These are phyloP conservation scores for Phytophthora constricta DNA, from an alignment of 352 stramenopile species.

Conservation along the genomic window DNA sequence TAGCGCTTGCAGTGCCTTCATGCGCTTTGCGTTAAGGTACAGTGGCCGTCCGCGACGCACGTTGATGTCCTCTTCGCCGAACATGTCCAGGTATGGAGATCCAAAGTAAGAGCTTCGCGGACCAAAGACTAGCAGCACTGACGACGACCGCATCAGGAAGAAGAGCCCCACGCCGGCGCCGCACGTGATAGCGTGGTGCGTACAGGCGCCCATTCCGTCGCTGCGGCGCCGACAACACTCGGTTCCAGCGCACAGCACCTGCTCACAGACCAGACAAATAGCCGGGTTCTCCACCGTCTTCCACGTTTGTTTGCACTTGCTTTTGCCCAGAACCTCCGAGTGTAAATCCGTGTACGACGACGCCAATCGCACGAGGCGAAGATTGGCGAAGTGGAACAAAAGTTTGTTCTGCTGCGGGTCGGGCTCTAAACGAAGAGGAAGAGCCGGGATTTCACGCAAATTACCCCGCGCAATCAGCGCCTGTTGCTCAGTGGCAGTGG, in stretches of 20 bases:
- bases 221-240: constrained; percentile 79
- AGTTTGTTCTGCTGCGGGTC: constrained; percentile 40
- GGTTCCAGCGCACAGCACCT: constrained; percentile 80
- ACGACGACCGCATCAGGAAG: constrained; percentile 84
- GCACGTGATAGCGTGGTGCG: constrained; percentile 75
- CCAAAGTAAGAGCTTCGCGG: constrained; percentile 85
- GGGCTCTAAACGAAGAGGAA: constrained; percentile 60
- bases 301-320: constrained; percentile 76
- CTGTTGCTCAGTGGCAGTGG: constrained; percentile 14
- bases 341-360: constrained; percentile 81
- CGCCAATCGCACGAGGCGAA: constrained; percentile 68
- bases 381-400: constrained; percentile 69
- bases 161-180: constrained; percentile 78
- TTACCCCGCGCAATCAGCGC: constrained; percentile 50
- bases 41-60: constrained; percentile 76
- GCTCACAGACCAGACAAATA: constrained; percentile 79
- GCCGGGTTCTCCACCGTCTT: constrained; percentile 81
- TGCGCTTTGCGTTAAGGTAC: constrained; percentile 76
- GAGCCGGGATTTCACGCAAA: constrained; percentile 52
- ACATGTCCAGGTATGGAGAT: constrained; percentile 89
- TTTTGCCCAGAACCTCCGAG: constrained; percentile 70
- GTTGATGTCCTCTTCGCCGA: constrained; percentile 90
- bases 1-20: constrained; percentile 71
- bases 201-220: constrained; percentile 79
- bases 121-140: constrained; percentile 76